Conservation (phyloP, 495 filamentous ascomycete species). For the Aspergillus hancockii region DNA sequence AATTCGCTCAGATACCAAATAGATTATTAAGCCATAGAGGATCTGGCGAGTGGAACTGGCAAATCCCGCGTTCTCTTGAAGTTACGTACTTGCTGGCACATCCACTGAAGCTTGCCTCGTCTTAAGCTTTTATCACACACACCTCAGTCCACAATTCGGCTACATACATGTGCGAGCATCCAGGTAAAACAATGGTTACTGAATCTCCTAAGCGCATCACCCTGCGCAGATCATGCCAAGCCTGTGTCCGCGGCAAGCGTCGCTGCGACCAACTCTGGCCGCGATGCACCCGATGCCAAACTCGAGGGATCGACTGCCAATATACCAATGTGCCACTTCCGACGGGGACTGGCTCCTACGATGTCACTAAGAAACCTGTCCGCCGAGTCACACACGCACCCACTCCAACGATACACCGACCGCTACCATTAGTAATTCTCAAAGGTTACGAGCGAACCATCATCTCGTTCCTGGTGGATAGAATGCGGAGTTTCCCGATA, state of each 20-base stretch:
- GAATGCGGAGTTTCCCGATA: constrained; percentile 21
- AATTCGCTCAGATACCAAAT: too few species aligned
- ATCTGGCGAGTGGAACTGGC: too few species aligned
- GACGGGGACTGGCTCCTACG: constrained; percentile 5
- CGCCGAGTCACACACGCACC: background rate
- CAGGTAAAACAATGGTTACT: background rate
- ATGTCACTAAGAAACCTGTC: background rate
- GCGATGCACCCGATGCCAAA: constrained; percentile 38
- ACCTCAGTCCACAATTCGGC: too few species aligned
- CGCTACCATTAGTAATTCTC: constrained; percentile 28
- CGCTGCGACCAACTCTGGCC: constrained; percentile 46
- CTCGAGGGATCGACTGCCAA: constrained; percentile 33
- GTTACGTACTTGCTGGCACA: too few species aligned
- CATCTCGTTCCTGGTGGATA: constrained; percentile 24
- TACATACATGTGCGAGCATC: background rate
- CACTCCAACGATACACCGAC: constrained; percentile 8
- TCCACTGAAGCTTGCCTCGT: too few species aligned
- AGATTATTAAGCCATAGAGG: too few species aligned
- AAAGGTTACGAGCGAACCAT: constrained; percentile 26
- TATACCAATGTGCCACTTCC: constrained; percentile 35
- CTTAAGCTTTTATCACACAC: too few species aligned
- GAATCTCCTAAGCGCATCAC: background rate
- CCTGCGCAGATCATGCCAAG: constrained; percentile 40
- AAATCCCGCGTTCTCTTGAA: too few species aligned
- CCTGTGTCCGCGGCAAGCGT: constrained; percentile 44